Base-by-base conservation (phyloP, 208 protist genomes). In the Jaenimonas drosophilae region DNA sequence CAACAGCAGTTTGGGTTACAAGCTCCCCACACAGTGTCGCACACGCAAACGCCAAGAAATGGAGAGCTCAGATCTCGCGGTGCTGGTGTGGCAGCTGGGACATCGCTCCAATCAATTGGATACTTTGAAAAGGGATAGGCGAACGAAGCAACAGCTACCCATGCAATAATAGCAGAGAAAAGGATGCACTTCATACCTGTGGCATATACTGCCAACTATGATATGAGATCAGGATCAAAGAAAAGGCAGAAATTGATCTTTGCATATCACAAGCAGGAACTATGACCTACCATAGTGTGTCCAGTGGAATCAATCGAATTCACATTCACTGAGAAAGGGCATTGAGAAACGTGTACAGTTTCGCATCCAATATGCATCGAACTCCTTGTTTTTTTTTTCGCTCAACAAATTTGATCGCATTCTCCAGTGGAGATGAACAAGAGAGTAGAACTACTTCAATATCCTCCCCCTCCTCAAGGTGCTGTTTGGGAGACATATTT, bases 1-100 rank as follows among this genome's bases (percentile, higher is more conserved):
- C 77, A 86, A 43, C 82, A 91, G 32, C 82, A 91, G 49, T 83
- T 72, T 7, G 67, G 51, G 47, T 88, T 77, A 56, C 82, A 91
- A 4, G 70, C 23, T 6, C 65, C 72, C 46, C 63, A 65, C 11
- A 67, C 86, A 17, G 71, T 28, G 46, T 91, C 75, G 34, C 82
- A 91, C 25, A 86, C 66, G 42, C 75, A 91, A 17, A 76, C 59
- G 7, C 77, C 77, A 19, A 91, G 45, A 66, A 70, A 84, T 0
- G 75, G 72, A n/a, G 76, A 85, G 43, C 80, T 63, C 27, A 91
- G 57, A 56, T 75, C 83, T 0, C 77, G 70, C 7, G 48, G 33
- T 19, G 27, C 38, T 14, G 63, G 60, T 21, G 49, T 21, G 16
- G 11, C 65, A 7, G 19, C 43, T 2, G 71, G 49, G n/a, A 76